phyloP scores from a whole-genome alignment of 2,329 filamentous ascomycete species.

The Apiospora arundinis region DNA sequence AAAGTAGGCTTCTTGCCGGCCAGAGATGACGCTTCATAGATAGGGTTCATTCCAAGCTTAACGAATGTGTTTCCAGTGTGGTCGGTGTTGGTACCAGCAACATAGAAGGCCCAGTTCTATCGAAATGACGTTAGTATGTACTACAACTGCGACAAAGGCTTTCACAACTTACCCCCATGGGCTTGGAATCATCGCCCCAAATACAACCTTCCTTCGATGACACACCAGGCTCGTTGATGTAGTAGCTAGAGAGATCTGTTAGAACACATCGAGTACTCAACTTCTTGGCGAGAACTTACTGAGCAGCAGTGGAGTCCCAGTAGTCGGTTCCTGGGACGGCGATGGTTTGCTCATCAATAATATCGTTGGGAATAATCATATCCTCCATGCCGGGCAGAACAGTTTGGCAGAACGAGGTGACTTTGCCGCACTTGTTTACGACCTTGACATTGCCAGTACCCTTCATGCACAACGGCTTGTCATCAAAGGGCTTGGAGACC shows the following conservation, averaged over 20 bases:
- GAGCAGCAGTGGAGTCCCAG: conserved; percentile 75
- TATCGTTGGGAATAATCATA: conserved; percentile 81
- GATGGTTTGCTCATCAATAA: conserved; percentile 61
- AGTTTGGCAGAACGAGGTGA: conserved; percentile 79
- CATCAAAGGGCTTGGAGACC: conserved; percentile 72
- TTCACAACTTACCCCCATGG: conserved; percentile 55
- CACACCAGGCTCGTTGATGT: conserved; percentile 78
- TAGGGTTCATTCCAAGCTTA: conserved; percentile 81
- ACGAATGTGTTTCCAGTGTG: conserved; percentile 70
- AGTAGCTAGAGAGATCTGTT: conserved; percentile 59
- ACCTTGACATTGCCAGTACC: conserved; percentile 70
- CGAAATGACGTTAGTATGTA: not conserved
- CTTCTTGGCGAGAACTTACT: conserved; percentile 60
- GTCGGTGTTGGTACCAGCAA: conserved; percentile 77
- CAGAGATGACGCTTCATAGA: conserved; percentile 66
- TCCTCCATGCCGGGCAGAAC: conserved; percentile 80
- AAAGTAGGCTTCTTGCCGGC: conserved; percentile 65
- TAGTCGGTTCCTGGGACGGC: conserved; percentile 75
- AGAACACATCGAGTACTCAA: conserved; percentile 22
- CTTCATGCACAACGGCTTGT: conserved; percentile 71
- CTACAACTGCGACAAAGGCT: not conserved
- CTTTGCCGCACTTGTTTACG: conserved; percentile 67
- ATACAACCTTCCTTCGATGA: conserved; percentile 66
- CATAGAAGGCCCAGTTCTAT: conserved; percentile 76
- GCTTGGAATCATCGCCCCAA: conserved; percentile 69